These are phyloP conservation scores for Beauveria rudraprayagi DNA, from an alignment of 2,329 filamentous ascomycete species.

Conservation along the genomic window DNA sequence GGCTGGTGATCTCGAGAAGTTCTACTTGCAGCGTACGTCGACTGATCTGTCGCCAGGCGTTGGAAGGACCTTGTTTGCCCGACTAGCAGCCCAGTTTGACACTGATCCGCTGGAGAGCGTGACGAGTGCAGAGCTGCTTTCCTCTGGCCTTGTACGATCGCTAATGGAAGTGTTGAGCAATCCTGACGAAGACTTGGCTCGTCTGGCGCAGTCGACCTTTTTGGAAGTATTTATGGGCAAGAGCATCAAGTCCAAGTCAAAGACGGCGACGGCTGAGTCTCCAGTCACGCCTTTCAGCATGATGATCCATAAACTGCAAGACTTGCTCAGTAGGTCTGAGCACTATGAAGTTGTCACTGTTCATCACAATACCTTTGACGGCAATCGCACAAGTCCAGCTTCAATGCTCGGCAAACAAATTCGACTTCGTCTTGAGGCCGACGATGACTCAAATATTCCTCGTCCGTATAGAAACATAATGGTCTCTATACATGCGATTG, in stretches of 20 bases:
- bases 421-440: constrained; percentile 77
- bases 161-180: constrained; percentile 77
- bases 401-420: constrained; percentile 97
- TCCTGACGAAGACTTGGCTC: constrained; percentile 51
- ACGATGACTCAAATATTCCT: constrained; percentile 86
- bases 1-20: constrained; percentile 61
- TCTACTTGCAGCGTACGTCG: constrained; percentile 53
- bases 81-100: constrained; percentile 77
- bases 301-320: constrained; percentile 88
- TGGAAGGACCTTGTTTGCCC: constrained; percentile 62
- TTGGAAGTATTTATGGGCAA: constrained; percentile 87
- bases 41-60: constrained; percentile 36
- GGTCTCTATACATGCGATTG: constrained; percentile 97
- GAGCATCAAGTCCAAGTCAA: constrained; percentile 55
- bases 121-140: constrained; percentile 88
- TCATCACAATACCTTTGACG: constrained; percentile 84
- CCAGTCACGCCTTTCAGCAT: constrained; percentile 81
- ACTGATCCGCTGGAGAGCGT: constrained; percentile 84
- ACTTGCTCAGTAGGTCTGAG: constrained; percentile 90
- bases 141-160: constrained; percentile 79
- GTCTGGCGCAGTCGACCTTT: constrained; percentile 71
- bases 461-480: constrained; percentile 85
- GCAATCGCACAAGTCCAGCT: constrained; percentile 80
- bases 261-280: constrained; percentile 57
- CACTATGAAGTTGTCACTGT: constrained; percentile 97